These are phyloP conservation scores for Daedaleopsis sinensis DNA, from an alignment of 768 basidiomycete genomes.

Conservation along the genomic window DNA sequence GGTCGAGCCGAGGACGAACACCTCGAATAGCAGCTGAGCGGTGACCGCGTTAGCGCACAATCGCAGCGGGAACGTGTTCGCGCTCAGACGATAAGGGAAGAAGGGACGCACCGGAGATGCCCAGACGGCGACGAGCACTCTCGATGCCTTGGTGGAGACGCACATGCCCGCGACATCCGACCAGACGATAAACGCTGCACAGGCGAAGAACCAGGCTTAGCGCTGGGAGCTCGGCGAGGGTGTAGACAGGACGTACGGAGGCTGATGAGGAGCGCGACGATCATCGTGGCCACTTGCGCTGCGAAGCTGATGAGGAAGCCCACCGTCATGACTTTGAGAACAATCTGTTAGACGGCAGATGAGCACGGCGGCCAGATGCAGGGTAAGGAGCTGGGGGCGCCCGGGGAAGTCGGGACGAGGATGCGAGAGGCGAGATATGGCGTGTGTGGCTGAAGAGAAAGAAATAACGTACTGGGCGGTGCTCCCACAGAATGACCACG, in stretches of 20 bases:
- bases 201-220: neutral
- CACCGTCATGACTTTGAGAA: constrained; percentile 26
- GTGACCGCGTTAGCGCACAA: neutral
- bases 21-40: constrained; percentile 37
- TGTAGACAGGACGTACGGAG: constrained; percentile 26
- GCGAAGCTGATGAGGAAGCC: constrained; percentile 34
- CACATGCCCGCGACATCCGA: constrained; percentile 29
- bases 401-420: neutral
- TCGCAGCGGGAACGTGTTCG: neutral
- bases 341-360: constrained; percentile 14
- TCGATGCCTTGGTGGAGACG: constrained; percentile 24
- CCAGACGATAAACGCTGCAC: constrained; percentile 31
- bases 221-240: neutral
- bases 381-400: neutral
- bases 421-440: neutral
- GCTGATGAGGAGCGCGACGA: constrained; percentile 27
- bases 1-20: constrained; percentile 35
- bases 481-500: constrained; percentile 41
- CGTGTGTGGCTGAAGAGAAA: no score
- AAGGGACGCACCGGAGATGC: constrained; percentile 34
- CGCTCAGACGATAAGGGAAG: neutral
- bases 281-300: constrained; percentile 28
- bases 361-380: neutral
- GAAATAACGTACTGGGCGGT: constrained; percentile 27
- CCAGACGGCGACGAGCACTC: constrained; percentile 32